A percentile compares a stretch with the other conserved stretches of the same genome.
phyloP scores from a whole-genome alignment of 1,284 basidiomycete species.

The Apiotrichum siamense region DNA sequence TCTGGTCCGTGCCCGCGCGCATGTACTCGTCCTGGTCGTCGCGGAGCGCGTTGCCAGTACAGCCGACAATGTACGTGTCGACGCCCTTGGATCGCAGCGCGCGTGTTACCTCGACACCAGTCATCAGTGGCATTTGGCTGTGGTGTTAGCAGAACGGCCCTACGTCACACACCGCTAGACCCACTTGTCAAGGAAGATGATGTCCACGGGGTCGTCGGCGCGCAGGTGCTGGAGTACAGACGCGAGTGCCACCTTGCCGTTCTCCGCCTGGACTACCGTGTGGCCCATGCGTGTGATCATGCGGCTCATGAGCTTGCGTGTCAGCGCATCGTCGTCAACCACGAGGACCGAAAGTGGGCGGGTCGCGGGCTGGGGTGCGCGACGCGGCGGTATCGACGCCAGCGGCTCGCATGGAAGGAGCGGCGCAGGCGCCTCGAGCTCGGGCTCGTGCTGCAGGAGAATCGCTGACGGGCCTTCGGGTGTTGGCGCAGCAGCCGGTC shows the following conservation, averaged over 20 bases:
- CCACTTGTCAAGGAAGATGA: conserved; percentile 73
- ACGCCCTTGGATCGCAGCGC: conserved; percentile 63
- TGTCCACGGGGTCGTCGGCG: conserved; percentile 53
- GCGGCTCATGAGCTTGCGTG: conserved; percentile 72
- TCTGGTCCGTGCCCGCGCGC: conserved; percentile 62
- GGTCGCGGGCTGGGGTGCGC: conserved; percentile 9
- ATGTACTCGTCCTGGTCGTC: conserved; percentile 64
- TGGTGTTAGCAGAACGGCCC: too few species aligned
- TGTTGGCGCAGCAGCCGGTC: too few species aligned
- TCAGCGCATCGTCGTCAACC: conserved; percentile 55
- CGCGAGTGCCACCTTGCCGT: conserved; percentile 72
- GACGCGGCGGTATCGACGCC: neutral
- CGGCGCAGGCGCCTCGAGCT: too few species aligned
- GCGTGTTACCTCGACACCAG: conserved; percentile 64
- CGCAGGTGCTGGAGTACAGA: conserved; percentile 51
- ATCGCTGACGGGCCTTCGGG: too few species aligned
- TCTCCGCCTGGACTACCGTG: conserved; percentile 70
- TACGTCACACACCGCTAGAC: conserved; percentile 4
- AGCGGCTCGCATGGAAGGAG: neutral
- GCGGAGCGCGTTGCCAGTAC: conserved; percentile 59
- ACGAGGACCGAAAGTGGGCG: conserved; percentile 24
- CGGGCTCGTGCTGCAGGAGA: too few species aligned
- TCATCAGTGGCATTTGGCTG: conserved; percentile 59
- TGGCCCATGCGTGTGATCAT: conserved; percentile 73
- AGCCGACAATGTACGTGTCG: conserved; percentile 67